Evolutionary conservation across 306 rosid species (phyloP).

Genomic region (Cucumis cinereus): DNA sequence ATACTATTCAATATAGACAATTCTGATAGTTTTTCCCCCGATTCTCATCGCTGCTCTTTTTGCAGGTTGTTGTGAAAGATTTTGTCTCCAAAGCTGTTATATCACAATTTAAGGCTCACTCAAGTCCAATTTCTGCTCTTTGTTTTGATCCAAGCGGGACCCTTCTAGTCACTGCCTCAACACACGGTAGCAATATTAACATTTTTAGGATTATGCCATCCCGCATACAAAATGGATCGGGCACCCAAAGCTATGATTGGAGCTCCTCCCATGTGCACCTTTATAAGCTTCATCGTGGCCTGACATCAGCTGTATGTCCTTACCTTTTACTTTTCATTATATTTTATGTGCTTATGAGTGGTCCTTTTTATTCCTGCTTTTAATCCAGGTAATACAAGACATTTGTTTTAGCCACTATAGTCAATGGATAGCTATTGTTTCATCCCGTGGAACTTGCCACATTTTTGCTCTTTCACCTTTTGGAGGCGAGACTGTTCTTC

Average conservation of each 20-base stretch:
- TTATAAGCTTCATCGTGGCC: slow-evolving; percentile 88
- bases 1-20: neutral
- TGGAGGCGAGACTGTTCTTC: slow-evolving; percentile 75
- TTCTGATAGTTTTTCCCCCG: neutral
- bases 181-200: slow-evolving; percentile 78
- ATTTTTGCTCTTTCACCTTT: slow-evolving; percentile 72
- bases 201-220: slow-evolving; percentile 79
- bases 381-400: slow-evolving; percentile 74
- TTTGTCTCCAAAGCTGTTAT: slow-evolving; percentile 57
- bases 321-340: slow-evolving; percentile 15
- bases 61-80: slow-evolving; percentile 84
- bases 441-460: slow-evolving; percentile 82
- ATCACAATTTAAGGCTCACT: slow-evolving; percentile 81
- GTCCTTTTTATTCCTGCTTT: slow-evolving; percentile 16
- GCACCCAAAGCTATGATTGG: slow-evolving; percentile 51
- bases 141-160: slow-evolving; percentile 95
- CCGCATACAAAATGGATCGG: slow-evolving; percentile 43
- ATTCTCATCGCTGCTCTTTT: neutral
- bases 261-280: slow-evolving; percentile 76
- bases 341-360: slow-evolving; percentile 13
- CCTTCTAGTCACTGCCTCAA: slow-evolving; percentile 78
- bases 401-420: slow-evolving; percentile 73
- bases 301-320: slow-evolving; percentile 75
- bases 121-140: slow-evolving; percentile 80
- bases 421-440: slow-evolving; percentile 77